Evolutionary conservation across 108 stramenopile genomes (phyloP), one percentile per base, ranked within the genome.

Genomic region (Pseudonitzschia pungens): DNA sequence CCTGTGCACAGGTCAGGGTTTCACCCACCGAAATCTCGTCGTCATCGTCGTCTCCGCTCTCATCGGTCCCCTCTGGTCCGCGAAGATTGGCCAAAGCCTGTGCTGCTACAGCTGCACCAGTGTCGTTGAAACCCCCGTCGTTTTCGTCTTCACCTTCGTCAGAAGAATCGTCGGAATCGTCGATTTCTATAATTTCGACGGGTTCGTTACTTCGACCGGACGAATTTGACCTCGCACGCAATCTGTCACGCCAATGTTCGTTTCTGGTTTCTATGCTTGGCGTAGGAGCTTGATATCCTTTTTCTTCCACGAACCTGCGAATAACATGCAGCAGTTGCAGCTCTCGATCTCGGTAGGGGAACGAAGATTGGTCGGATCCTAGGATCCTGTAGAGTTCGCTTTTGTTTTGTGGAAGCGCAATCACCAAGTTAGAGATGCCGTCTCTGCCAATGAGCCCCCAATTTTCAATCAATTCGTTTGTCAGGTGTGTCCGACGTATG

Each of bases 91-190:
- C 36, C 42, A 33, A 32, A 32, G 31, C n/a, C 15, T 43, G 20
- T 15, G 11, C 14, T 26, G 18, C 27, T 45, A 16, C 20, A 66
- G 27, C 8, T 11, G 20, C 27, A 44, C 21, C 21, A n/a, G 31
- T 42, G 42, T 24, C 41, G 55, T 18, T 18, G 16, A 48, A 1
- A 48, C 18, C 45, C 45, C 5, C 54, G 20, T 70, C 69, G 8
- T 68, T 10, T 57, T 55, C 66, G 66, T 58, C 69, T 31, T 15
- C 71, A 55, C n/a, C n/a, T n/a, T n/a, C n/a, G n/a, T n/a, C n/a
- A n/a, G n/a, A n/a, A n/a, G n/a, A n/a, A n/a, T 71, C 73, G 18
- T 62, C 60, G 20, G 60, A 18, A 62, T 62, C 60, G 14, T 62
- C 60, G 40, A 54, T 54, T 36, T 40, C 36, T 18, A 62, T 62